Evolutionary conservation across 2,329 filamentous ascomycete species (phyloP).

Genomic region (Trematosphaeria pertusa): DNA sequence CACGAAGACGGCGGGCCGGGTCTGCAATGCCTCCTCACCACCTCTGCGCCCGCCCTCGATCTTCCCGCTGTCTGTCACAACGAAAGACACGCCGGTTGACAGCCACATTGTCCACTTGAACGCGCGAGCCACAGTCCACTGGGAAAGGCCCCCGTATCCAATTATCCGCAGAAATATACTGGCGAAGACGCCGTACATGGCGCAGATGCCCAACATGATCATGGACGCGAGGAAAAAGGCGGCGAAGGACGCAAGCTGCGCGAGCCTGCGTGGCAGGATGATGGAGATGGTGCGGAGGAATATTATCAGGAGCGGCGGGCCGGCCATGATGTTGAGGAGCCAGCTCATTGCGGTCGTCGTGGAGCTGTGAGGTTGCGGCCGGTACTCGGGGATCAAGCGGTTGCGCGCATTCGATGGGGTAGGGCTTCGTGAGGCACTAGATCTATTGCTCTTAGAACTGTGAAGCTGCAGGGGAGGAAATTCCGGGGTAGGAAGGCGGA

Average conservation of each 20-base stretch:
- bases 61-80: conserved; percentile 59
- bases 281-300: conserved; percentile 36
- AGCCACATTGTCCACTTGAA: conserved; percentile 82
- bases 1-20: conserved; percentile 84
- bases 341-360: conserved; percentile 35
- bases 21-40: conserved; percentile 41
- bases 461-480: neutral
- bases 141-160: conserved; percentile 77
- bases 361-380: conserved; percentile 4
- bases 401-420: conserved; percentile 7
- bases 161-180: conserved; percentile 73
- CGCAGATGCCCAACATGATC: conserved; percentile 44
- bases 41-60: conserved; percentile 36
- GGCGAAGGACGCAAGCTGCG: conserved; percentile 62
- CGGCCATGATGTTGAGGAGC: conserved; percentile 39
- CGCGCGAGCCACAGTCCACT: conserved; percentile 81
- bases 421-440: neutral
- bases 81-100: conserved; percentile 79
- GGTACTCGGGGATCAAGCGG: conserved; percentile 10
- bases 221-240: conserved; percentile 65
- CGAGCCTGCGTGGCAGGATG: conserved; percentile 35
- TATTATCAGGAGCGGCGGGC: conserved; percentile 34
- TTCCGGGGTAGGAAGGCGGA: neutral
- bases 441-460: neutral
- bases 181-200: conserved; percentile 77